Evolutionary conservation across 1,139 yeast genomes (phyloP), one percentile per base, ranked within the genome.

Genomic region (Candida tropicalis): DNA sequence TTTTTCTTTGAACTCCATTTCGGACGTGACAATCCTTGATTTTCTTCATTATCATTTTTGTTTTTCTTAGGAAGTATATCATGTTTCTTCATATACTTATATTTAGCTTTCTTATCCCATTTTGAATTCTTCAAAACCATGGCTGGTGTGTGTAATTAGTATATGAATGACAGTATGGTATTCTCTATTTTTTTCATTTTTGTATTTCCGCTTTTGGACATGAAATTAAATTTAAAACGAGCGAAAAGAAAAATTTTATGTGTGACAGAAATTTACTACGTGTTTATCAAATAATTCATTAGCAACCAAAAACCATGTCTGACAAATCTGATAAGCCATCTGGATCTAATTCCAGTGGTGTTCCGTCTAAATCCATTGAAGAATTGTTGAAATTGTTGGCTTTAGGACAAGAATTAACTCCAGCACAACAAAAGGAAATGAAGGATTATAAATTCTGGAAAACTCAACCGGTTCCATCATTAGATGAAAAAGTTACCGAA

Each of bases 391-490:
- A 70, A 55, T 70, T 69, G 52, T 63, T 80, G 35, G 68, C 81
- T 4, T 60, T 74, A 67, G 87, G 86, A 12, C 81, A 74, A 42
- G 73, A 73, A 49, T 68, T 82, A 46, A 71, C 71, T 18, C 81
- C 75, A 32, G 70, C 76, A 31, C 84, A 83, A 60, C 71, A 75
- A 52, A 70, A 69, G 44, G 80, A 84, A 27, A 89, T 91, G 90
- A 82, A 87, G 43, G 96, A 90, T 58, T 89, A 91, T 71, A 89
- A 88, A 67, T 93, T 93, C 66, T 93, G 99, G 99, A 87, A 87
- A 60, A 95, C 99, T 6, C 99, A 93, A 65, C 99, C 99, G 0
- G 99, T 95, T 15, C 79, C 91, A 4, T 73, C 75, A 22, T 82
- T 90, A 49, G 87, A 86, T 59, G 93, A 84, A 56, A 61, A 70